Conservation (phyloP, 139 green algal species). For the Coccomyxa sp. region DNA sequence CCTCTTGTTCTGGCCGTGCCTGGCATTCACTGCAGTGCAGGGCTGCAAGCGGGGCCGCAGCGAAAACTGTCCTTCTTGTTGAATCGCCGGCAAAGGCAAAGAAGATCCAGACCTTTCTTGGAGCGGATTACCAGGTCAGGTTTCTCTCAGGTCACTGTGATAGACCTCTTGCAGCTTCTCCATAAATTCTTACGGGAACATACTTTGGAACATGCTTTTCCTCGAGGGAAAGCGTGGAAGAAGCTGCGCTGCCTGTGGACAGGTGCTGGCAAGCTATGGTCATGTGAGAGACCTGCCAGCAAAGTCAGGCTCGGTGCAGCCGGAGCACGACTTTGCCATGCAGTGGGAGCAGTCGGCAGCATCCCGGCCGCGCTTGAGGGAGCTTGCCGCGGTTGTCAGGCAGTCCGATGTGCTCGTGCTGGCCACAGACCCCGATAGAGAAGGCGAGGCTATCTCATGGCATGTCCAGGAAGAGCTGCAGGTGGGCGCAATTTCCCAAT, state of each 20-base stretch:
- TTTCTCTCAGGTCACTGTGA: too few relatives aligned
- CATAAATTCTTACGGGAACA: not conserved
- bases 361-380: slow-evolving; percentile 3
- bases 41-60: not conserved
- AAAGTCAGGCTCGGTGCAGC: slow-evolving; percentile 57
- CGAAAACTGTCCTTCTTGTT: slow-evolving; percentile 72
- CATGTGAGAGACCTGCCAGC: slow-evolving; percentile 83
- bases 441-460: slow-evolving; percentile 96
- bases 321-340: slow-evolving; percentile 48
- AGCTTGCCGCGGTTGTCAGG: not conserved
- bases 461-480: slow-evolving; percentile 79
- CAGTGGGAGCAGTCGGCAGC: slow-evolving; percentile 14
- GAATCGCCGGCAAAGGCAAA: slow-evolving; percentile 93
- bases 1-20: not conserved
- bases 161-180: not conserved
- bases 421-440: slow-evolving; percentile 91
- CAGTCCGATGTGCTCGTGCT: slow-evolving; percentile 59
- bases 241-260: not conserved
- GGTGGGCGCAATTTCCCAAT: slow-evolving; percentile 15
- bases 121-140: slow-evolving; percentile 45
- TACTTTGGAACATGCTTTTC: too few relatives aligned
- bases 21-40: not conserved
- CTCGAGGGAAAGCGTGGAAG: too few relatives aligned
- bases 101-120: slow-evolving; percentile 89
- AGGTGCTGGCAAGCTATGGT: slow-evolving; percentile 87